phyloP scores from a whole-genome alignment of 2,329 filamentous ascomycete species.

The Sclerotinia nivalis region DNA sequence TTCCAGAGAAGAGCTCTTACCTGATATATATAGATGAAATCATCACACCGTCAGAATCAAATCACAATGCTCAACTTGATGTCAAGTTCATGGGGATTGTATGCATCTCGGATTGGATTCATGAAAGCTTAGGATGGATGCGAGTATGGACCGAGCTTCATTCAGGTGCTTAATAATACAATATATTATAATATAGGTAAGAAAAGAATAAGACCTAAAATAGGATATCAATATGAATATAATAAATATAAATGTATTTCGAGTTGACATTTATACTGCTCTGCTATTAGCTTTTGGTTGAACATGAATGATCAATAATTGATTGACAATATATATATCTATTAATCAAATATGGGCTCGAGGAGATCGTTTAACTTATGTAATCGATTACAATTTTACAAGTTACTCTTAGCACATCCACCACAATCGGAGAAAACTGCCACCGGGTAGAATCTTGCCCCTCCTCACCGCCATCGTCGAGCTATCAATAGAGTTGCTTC shows the following conservation, averaged over 20 bases:
- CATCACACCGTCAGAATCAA: neutral
- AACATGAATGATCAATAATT: too few relatives aligned
- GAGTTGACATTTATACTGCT: too few relatives aligned
- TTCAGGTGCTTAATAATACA: neutral
- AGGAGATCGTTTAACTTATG: neutral
- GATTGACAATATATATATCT: too few relatives aligned
- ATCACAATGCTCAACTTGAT: neutral
- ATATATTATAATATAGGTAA: too few relatives aligned
- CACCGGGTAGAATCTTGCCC: neutral
- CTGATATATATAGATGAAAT: neutral
- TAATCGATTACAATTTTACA: neutral
- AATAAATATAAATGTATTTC: too few relatives aligned
- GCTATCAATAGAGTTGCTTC: neutral
- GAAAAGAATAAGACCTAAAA: neutral
- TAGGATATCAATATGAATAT: too few relatives aligned
- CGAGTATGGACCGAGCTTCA: conserved; percentile 7
- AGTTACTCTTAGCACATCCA: too few relatives aligned
- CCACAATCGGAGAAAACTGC: too few relatives aligned
- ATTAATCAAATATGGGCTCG: neutral
- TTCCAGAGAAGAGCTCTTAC: neutral
- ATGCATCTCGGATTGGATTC: conserved; percentile 17
- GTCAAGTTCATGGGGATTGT: neutral
- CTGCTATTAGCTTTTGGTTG: too few relatives aligned
- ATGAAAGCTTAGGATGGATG: conserved; percentile 8
- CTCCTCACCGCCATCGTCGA: neutral